phyloP scores from a whole-genome alignment of 352 stramenopile species.

The Aphanomyces cochlioides region DNA sequence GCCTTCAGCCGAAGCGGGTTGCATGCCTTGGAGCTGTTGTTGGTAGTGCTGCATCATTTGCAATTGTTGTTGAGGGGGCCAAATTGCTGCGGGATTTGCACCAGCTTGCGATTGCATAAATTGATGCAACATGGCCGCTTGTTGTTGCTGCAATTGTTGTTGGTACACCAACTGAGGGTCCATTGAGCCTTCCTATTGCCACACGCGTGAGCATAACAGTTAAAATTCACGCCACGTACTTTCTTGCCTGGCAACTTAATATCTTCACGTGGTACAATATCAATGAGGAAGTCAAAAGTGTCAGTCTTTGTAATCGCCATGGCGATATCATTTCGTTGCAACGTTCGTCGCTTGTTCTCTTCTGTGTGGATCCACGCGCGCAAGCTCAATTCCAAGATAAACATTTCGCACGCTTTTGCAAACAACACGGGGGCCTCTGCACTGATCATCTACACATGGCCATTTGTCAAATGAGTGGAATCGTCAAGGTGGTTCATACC shows the following conservation, averaged over 20 bases:
- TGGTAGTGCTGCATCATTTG: conserved; percentile 89
- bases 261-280: conserved; percentile 86
- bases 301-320: conserved; percentile 89
- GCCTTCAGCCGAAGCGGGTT: conserved; percentile 11
- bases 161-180: conserved; percentile 80
- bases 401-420: conserved; percentile 94
- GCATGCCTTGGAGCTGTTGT: conserved; percentile 60
- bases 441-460: conserved; percentile 82
- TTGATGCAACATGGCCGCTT: conserved; percentile 84
- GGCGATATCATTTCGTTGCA: conserved; percentile 88
- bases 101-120: conserved; percentile 72
- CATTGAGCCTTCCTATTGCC: conserved; percentile 43
- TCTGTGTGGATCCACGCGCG: conserved; percentile 88
- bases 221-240: conserved; percentile 31
- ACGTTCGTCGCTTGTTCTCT: conserved; percentile 90
- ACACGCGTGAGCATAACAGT: not conserved
- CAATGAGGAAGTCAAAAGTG: conserved; percentile 91
- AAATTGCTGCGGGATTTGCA: conserved; percentile 51
- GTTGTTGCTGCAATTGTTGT: conserved; percentile 84
- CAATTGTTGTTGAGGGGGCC: conserved; percentile 65
- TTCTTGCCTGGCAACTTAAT: conserved; percentile 83
- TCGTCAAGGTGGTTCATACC: conserved; percentile 32
- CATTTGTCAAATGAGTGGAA: not conserved
- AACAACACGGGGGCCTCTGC: conserved; percentile 90
- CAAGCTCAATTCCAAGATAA: conserved; percentile 89